A percentile compares a stretch with the other conserved stretches of the same genome.
Evolutionary conservation across 306 rosid genomes (phyloP).

Genomic region (Quercus wislizeni): DNA sequence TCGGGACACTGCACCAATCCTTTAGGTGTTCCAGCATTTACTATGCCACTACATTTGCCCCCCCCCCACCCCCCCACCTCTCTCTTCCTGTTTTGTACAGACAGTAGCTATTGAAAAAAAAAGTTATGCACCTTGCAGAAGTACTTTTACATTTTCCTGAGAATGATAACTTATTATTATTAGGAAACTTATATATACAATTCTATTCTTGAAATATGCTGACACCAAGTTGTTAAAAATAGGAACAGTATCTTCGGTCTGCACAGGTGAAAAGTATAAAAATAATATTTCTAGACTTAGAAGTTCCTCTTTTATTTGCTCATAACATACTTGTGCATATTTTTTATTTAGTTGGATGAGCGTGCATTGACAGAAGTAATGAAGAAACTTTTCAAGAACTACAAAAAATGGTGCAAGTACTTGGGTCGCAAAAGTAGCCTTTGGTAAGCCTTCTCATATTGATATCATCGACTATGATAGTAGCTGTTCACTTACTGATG

Average conservation of each 20-base stretch:
- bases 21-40: background rate
- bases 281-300: background rate
- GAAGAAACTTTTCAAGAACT: constrained; percentile 98
- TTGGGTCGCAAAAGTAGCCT: constrained; percentile 98
- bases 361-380: constrained; percentile 92
- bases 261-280: background rate
- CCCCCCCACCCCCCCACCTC: background rate
- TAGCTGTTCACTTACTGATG: background rate
- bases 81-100: background rate
- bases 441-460: constrained; percentile 54
- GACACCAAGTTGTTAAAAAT: background rate
- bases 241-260: background rate
- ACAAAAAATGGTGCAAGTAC: constrained; percentile 98
- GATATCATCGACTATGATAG: constrained; percentile 12
- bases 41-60: background rate
- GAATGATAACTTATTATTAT: background rate
- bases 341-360: constrained; percentile 80
- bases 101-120: no score
- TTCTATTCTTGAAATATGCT: background rate
- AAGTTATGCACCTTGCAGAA: background rate
- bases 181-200: background rate
- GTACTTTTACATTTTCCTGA: background rate
- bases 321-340: constrained; percentile 28
- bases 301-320: constrained; percentile 6
- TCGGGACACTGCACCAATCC: background rate